Evolutionary conservation across 2,329 filamentous ascomycete genomes (phyloP).

Genomic region (Sclerotinia borealis): DNA sequence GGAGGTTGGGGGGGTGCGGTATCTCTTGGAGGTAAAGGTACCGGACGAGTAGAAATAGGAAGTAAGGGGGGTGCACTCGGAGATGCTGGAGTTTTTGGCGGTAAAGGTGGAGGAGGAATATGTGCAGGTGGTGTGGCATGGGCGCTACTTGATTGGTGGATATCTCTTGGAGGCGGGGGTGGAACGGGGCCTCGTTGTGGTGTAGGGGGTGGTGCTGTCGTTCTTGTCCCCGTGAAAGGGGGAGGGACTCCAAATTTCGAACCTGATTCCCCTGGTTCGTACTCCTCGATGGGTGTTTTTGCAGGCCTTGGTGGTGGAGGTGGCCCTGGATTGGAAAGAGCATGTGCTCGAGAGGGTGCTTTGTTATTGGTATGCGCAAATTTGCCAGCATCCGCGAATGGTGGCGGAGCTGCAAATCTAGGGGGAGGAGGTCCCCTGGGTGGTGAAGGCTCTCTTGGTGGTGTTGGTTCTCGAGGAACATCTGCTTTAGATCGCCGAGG

Average conservation of each 20-base stretch:
- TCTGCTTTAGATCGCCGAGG: constrained; percentile 55
- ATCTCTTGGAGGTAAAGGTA: constrained; percentile 22
- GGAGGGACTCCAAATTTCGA: constrained; percentile 73
- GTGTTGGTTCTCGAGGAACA: constrained; percentile 43
- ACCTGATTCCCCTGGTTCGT: constrained; percentile 39
- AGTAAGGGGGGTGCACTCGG: constrained; percentile 44
- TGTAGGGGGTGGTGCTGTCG: constrained; percentile 64
- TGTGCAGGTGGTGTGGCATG: constrained; percentile 34
- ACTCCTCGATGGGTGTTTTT: constrained; percentile 66
- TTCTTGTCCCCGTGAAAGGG: constrained; percentile 63
- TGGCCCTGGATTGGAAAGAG: constrained; percentile 52
- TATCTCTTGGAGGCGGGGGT: constrained; percentile 52
- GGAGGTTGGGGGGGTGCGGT: constrained; percentile 36
- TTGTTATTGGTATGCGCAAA: constrained; percentile 55
- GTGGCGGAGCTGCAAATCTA: constrained; percentile 78
- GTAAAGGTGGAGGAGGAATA: constrained; percentile 36
- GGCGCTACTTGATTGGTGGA: constrained; percentile 45
- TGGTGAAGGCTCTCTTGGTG: constrained; percentile 67
- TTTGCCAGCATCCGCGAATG: constrained; percentile 83
- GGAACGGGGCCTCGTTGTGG: constrained; percentile 66
- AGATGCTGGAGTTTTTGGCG: constrained; percentile 40
- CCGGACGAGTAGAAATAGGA: constrained; percentile 45
- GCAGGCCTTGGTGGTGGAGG: constrained; percentile 63
- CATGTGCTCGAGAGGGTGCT: constrained; percentile 40
- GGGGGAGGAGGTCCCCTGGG: constrained; percentile 53